These are phyloP conservation scores for Fusarium torreyae DNA, from an alignment of 2,329 filamentous ascomycete species.

Conservation along the genomic window DNA sequence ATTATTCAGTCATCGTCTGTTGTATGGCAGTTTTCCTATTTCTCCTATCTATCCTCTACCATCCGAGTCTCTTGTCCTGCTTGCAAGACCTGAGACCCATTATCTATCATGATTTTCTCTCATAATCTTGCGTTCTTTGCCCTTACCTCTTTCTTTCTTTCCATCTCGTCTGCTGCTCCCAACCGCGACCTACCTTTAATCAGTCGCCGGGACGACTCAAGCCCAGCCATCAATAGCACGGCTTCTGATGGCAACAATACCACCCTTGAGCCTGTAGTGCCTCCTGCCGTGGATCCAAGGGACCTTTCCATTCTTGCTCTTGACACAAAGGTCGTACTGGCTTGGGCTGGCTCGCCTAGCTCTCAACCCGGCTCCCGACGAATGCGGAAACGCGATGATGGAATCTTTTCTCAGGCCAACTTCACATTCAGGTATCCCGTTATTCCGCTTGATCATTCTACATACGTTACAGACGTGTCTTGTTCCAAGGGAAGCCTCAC, in stretches of 20 bases:
- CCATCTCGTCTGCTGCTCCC: not conserved
- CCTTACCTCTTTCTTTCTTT: not conserved
- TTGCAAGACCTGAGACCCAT: not conserved
- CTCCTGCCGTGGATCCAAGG: slow-evolving; percentile 18
- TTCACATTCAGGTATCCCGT: slow-evolving; percentile 29
- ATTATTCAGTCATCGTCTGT: not conserved
- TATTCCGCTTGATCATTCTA: slow-evolving; percentile 27
- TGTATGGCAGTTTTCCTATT: not conserved
- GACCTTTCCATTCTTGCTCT: slow-evolving; percentile 15
- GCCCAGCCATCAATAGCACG: not conserved
- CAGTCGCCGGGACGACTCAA: not conserved
- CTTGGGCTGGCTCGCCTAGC: slow-evolving; percentile 27
- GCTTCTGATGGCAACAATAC: not conserved
- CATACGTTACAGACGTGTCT: slow-evolving; percentile 3
- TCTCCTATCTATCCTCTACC: not conserved
- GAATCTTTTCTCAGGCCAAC: slow-evolving; percentile 24
- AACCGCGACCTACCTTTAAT: not conserved
- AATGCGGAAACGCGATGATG: slow-evolving; percentile 25
- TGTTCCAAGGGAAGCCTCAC: slow-evolving; percentile 3
- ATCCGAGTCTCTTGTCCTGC: not conserved
- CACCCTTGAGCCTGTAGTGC: slow-evolving; percentile 27
- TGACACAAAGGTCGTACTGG: slow-evolving; percentile 1
- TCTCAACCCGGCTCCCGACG: not conserved
- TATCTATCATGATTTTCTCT: not conserved
- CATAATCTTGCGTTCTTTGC: not conserved